Conservation (phyloP, 1,284 basidiomycete species). For the Pyrrhoderma lamaoense region DNA sequence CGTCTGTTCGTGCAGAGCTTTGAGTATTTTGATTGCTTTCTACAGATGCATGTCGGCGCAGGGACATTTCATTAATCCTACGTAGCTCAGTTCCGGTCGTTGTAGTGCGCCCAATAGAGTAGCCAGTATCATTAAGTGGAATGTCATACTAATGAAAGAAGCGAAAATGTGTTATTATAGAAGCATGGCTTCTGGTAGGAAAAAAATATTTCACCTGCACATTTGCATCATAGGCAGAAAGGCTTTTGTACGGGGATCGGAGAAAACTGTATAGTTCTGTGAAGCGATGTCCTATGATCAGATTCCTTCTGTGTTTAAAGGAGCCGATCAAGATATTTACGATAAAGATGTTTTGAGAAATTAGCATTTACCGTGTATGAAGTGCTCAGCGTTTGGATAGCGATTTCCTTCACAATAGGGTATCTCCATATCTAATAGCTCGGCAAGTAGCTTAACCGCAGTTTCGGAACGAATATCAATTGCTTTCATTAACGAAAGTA, state of each 20-base stretch:
- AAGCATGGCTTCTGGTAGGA: neutral
- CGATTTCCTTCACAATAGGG: conserved; percentile 47
- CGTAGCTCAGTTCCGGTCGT: neutral
- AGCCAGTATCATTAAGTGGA: neutral
- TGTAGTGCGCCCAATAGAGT: neutral
- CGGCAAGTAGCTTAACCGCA: conserved; percentile 71
- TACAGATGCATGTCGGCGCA: neutral
- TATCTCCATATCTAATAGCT: conserved; percentile 74
- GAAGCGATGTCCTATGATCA: conserved; percentile 14
- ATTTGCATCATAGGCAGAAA: conserved; percentile 72
- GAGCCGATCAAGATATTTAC: conserved; percentile 17
- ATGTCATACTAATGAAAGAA: conserved; percentile 13
- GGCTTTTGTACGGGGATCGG: conserved; percentile 76
- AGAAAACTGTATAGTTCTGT: conserved; percentile 81
- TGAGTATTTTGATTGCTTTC: neutral
- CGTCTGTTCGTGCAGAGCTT: neutral
- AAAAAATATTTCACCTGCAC: conserved; percentile 50
- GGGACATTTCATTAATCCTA: neutral
- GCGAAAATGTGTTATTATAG: neutral
- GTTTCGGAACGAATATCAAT: conserved; percentile 85
- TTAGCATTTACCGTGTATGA: conserved; percentile 68
- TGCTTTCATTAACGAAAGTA: conserved; percentile 76
- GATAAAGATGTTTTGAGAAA: conserved; percentile 6
- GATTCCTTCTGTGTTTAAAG: conserved; percentile 10
- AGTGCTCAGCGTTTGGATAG: conserved; percentile 75